A percentile compares a stretch with the other conserved stretches of the same genome.
Evolutionary conservation across 257 asterid species (phyloP).

Genomic region (Coffea eugenioides): DNA sequence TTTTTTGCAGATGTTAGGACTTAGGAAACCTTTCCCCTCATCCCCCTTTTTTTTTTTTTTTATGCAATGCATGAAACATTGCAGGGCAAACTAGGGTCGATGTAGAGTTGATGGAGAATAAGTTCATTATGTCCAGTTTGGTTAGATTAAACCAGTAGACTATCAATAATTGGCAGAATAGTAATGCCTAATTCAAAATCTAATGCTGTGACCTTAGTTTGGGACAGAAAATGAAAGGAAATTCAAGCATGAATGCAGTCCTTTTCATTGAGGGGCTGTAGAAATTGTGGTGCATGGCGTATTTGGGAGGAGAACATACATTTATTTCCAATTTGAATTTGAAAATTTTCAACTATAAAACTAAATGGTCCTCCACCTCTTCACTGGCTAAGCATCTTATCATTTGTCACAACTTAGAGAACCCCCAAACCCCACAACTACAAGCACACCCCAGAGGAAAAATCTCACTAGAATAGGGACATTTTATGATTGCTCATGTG

Average conservation of each 20-base stretch:
- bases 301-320: neutral
- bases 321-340: neutral
- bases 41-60: neutral
- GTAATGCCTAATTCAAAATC: neutral
- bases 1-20: too few species aligned
- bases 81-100: neutral
- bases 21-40: neutral
- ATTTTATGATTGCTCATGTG: slow-evolving; percentile 13
- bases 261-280: neutral
- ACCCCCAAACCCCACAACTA: neutral
- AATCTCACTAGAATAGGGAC: neutral
- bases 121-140: neutral
- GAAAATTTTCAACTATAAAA: neutral
- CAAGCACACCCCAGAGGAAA: neutral
- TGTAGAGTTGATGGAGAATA: neutral
- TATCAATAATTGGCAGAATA: neutral
- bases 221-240: neutral
- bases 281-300: neutral
- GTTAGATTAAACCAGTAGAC: neutral
- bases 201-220: neutral
- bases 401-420: neutral
- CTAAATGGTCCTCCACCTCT: slow-evolving; percentile 5
- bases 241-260: neutral
- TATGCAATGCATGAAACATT: neutral
- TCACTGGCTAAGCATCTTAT: neutral